A percentile compares a stretch with the other conserved stretches of the same genome.
Evolutionary conservation across 371 early-diverging fungal species (phyloP).

Genomic region (Mortierella sp.): DNA sequence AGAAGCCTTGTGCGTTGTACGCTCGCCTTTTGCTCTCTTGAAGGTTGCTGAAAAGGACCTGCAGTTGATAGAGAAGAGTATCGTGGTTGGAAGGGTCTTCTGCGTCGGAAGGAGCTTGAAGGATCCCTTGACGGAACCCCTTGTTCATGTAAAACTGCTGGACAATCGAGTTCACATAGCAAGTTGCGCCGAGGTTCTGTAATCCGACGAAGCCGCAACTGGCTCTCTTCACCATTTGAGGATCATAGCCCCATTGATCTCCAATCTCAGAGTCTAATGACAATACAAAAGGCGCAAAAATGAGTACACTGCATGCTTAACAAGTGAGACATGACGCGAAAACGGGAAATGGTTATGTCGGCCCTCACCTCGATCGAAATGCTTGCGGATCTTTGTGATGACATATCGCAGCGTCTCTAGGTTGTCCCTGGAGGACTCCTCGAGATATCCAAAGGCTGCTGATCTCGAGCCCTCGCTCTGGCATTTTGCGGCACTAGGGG

Average conservation of each 20-base stretch:
- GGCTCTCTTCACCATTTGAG: conserved; percentile 58
- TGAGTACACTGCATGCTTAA: background rate
- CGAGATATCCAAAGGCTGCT: conserved; percentile 58
- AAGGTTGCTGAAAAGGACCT: conserved; percentile 60
- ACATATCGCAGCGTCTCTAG: conserved; percentile 45
- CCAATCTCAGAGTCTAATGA: conserved; percentile 44
- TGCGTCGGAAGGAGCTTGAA: conserved; percentile 49
- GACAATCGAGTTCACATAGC: conserved; percentile 72
- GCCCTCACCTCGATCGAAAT: conserved; percentile 50
- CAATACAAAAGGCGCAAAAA: background rate
- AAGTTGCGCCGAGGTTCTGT: conserved; percentile 73
- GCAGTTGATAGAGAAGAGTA: conserved; percentile 61
- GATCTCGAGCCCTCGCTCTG: conserved; percentile 49
- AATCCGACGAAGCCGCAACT: conserved; percentile 65
- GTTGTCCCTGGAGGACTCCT: conserved; percentile 44
- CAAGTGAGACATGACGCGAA: background rate
- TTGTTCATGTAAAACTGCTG: conserved; percentile 73
- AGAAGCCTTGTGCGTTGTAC: conserved; percentile 62
- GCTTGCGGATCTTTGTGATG: conserved; percentile 41
- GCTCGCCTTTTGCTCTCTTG: conserved; percentile 60
- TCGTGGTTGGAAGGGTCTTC: conserved; percentile 55
- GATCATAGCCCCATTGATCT: conserved; percentile 63
- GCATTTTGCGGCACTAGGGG: conserved; percentile 29
- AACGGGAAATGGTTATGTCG: too few species aligned
- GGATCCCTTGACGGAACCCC: conserved; percentile 60